Evolutionary conservation across 768 basidiomycete genomes (phyloP).

Genomic region (Suillus tomentosus): DNA sequence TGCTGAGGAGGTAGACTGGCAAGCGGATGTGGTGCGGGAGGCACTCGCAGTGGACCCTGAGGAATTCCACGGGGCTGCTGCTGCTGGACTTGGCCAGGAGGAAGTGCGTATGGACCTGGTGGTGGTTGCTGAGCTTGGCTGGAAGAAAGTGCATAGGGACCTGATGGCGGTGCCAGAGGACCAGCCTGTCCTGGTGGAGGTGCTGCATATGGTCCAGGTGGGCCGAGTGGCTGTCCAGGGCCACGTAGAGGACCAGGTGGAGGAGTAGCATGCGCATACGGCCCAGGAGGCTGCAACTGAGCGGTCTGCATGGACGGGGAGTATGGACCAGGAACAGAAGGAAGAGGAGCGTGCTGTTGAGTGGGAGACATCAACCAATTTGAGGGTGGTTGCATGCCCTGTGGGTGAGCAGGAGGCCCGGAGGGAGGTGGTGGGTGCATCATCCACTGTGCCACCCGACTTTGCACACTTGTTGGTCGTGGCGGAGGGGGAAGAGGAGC

Average conservation of each 20-base stretch:
- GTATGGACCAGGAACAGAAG: slow-evolving; percentile 34
- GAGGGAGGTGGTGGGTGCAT: slow-evolving; percentile 37
- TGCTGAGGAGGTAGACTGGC: no score
- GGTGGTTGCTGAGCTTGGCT: neutral
- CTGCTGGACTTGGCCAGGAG: no score
- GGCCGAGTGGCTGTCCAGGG: slow-evolving; percentile 3
- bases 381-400: slow-evolving; percentile 38
- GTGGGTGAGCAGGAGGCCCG: slow-evolving; percentile 36
- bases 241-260: slow-evolving; percentile 40
- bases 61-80: no score
- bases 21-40: no score
- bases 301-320: slow-evolving; percentile 31
- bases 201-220: slow-evolving; percentile 31
- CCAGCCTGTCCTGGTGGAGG: slow-evolving; percentile 18
- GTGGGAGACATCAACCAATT: slow-evolving; percentile 51
- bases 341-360: slow-evolving; percentile 41
- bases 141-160: slow-evolving; percentile 26
- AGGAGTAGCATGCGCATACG: slow-evolving; percentile 43
- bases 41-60: no score
- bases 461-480: slow-evolving; percentile 43
- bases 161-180: slow-evolving; percentile 21
- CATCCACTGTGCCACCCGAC: slow-evolving; percentile 41
- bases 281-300: slow-evolving; percentile 34
- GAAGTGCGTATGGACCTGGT: no score
- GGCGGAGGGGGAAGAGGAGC: slow-evolving; percentile 47